A percentile compares a stretch with the other conserved stretches of the same genome.
phyloP scores from a whole-genome alignment of 2,329 filamentous ascomycete genomes.

The Fonsecaea erecta region DNA sequence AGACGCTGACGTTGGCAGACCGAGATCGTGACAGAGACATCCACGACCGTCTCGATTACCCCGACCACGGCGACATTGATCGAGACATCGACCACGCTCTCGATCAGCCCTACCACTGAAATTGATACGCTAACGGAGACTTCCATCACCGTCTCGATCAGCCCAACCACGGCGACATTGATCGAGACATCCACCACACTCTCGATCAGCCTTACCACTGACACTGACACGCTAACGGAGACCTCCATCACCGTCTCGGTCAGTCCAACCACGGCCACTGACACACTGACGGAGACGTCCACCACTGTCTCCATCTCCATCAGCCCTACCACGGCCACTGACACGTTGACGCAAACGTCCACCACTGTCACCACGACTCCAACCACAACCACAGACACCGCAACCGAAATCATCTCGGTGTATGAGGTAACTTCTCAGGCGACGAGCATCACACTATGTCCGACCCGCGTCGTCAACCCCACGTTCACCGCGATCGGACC shows the following conservation, averaged over 20 bases:
- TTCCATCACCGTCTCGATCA: conserved; percentile 18
- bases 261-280: conserved; percentile 16
- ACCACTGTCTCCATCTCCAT: conserved; percentile 9
- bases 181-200: background rate
- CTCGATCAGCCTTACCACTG: conserved; percentile 11
- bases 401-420: conserved; percentile 25
- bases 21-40: conserved; percentile 26
- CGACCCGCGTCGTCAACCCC: conserved; percentile 41
- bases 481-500: conserved; percentile 39
- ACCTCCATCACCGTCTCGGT: conserved; percentile 3
- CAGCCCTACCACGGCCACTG: conserved; percentile 12
- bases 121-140: conserved; percentile 30
- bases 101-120: conserved; percentile 13
- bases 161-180: conserved; percentile 5
- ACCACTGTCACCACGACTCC: conserved; percentile 11
- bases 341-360: conserved; percentile 10
- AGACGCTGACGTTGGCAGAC: conserved; percentile 19
- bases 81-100: background rate
- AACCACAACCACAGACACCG: conserved; percentile 12
- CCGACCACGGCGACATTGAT: conserved; percentile 8
- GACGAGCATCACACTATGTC: conserved; percentile 39
- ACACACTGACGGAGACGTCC: conserved; percentile 1
- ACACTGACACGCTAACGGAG: conserved; percentile 4
- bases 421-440: conserved; percentile 20
- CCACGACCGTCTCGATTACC: conserved; percentile 17